Conservation (phyloP, 129 eudicot species). For the Flaveria brownii region DNA sequence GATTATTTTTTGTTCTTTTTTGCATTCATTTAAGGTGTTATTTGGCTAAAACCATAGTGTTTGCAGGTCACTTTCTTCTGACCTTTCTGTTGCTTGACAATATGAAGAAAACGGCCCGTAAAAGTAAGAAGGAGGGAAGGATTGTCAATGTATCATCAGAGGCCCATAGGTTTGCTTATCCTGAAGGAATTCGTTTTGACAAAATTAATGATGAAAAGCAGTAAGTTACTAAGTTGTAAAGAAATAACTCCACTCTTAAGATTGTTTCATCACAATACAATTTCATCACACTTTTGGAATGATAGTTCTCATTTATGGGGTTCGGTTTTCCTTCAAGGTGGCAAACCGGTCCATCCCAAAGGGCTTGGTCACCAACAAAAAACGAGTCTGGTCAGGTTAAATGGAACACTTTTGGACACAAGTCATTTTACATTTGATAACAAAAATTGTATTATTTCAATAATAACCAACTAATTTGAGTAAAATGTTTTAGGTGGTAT, state of each 20-base stretch:
- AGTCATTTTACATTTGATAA: neutral
- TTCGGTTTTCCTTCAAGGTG: neutral
- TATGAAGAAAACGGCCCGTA: constrained; percentile 65
- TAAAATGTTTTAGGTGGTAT: neutral
- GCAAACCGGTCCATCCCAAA: neutral
- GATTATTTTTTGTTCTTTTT: neutral
- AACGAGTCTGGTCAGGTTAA: neutral
- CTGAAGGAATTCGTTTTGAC: constrained; percentile 73
- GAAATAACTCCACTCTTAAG: neutral
- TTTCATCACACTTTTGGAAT: neutral
- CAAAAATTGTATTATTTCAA: neutral
- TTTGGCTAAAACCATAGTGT: neutral
- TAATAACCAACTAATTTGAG: neutral
- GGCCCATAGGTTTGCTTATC: constrained; percentile 57
- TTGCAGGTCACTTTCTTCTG: constrained; percentile 77
- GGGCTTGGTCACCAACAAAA: neutral
- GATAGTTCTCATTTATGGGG: neutral
- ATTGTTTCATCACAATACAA: neutral
- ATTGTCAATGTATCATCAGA: constrained; percentile 76
- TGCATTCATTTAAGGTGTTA: neutral
- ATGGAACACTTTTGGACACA: too few species aligned
- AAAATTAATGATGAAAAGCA: constrained; percentile 52
- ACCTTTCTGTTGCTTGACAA: constrained; percentile 67
- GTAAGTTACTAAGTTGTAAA: constrained; percentile 48
- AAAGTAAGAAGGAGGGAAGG: constrained; percentile 68